Percentiles rank a stretch among this genome's conserved stretches.
Evolutionary conservation across 1,139 yeast genomes (phyloP).

Genomic region (Diutina catenulata): DNA sequence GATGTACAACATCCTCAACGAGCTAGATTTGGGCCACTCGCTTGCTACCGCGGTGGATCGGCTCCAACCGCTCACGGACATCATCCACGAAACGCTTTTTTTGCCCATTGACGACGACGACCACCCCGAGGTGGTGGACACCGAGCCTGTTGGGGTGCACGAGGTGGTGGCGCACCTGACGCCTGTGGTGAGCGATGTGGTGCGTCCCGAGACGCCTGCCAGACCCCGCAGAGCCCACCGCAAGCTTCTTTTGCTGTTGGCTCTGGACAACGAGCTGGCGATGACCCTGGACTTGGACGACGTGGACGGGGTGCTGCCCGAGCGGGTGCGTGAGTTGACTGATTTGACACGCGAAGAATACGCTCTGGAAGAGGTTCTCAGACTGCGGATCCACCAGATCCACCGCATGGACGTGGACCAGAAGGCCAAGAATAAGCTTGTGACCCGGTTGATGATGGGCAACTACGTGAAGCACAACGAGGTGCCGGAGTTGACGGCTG

Average conservation of each 20-base stretch:
- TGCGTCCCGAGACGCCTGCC: conserved; percentile 26
- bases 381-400: conserved; percentile 47
- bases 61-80: conserved; percentile 42
- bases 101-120: conserved; percentile 37
- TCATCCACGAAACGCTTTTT: conserved; percentile 36
- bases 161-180: conserved; percentile 34
- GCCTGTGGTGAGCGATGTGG: conserved; percentile 40
- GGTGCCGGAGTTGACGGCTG: conserved; percentile 11
- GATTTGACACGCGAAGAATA: conserved; percentile 36
- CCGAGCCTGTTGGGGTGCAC: conserved; percentile 47
- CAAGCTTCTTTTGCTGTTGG: conserved; percentile 5
- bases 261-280: conserved; percentile 4
- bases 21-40: conserved; percentile 39
- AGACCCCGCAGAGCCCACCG: background rate
- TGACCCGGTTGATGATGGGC: conserved; percentile 72
- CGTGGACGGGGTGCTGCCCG: conserved; percentile 23
- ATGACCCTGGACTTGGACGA: conserved; percentile 22
- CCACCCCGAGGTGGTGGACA: conserved; percentile 14
- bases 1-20: conserved; percentile 37
- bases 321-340: conserved; percentile 26
- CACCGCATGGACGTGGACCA: conserved; percentile 37
- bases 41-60: conserved; percentile 43
- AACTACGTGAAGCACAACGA: conserved; percentile 38
- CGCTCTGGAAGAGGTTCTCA: conserved; percentile 37
- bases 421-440: conserved; percentile 45